These are phyloP conservation scores for Sphaerostilbella broomeana DNA, from an alignment of 2,329 filamentous ascomycete genomes.

Conservation along the genomic window DNA sequence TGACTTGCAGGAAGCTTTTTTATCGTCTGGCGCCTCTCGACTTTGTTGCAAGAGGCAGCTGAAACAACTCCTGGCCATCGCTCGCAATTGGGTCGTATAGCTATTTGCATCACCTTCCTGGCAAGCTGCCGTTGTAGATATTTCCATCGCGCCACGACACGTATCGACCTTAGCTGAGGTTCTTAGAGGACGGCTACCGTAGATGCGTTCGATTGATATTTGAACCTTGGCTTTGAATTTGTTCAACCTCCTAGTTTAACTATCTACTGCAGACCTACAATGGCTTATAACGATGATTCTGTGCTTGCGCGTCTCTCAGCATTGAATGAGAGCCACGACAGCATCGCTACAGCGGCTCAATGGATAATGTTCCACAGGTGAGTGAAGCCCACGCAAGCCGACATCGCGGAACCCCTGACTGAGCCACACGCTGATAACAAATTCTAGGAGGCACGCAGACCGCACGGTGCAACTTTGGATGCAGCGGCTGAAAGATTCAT, in stretches of 20 bases:
- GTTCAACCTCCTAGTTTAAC: neutral
- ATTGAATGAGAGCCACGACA: slow-evolving; percentile 95
- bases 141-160: slow-evolving; percentile 23
- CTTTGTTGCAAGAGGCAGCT: neutral
- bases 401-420: too few relatives aligned
- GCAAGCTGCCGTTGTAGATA: slow-evolving; percentile 26
- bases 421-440: too few relatives aligned
- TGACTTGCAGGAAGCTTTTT: neutral
- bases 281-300: slow-evolving; percentile 95
- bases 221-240: neutral
- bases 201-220: slow-evolving; percentile 12
- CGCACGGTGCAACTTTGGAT: slow-evolving; percentile 89
- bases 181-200: slow-evolving; percentile 15
- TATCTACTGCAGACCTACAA: too few relatives aligned
- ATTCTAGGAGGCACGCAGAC: slow-evolving; percentile 75
- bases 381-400: neutral
- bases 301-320: slow-evolving; percentile 91
- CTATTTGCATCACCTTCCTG: slow-evolving; percentile 17
- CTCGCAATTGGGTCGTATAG: slow-evolving; percentile 3
- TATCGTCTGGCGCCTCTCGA: neutral
- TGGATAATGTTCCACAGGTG: slow-evolving; percentile 99
- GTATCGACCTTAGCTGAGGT: slow-evolving; percentile 13
- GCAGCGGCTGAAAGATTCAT: slow-evolving; percentile 79
- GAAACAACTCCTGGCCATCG: slow-evolving; percentile 3
- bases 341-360: slow-evolving; percentile 91